Evolutionary conservation across 495 filamentous ascomycete species (phyloP), one percentile per base, ranked within the genome.

Genomic region (Penicillium waksmanii): DNA sequence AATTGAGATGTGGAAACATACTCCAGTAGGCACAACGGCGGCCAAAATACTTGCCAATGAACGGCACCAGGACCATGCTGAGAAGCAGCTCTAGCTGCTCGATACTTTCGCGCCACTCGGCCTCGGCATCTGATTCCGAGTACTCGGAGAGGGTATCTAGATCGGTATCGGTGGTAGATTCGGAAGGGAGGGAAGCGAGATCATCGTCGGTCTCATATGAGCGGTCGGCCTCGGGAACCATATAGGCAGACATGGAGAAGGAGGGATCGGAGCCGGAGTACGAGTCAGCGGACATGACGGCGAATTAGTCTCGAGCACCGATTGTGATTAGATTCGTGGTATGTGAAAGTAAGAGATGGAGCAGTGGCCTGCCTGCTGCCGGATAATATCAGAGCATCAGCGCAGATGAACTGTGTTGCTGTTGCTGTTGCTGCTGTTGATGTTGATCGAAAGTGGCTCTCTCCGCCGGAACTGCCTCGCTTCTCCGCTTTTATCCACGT

Each of bases 1-100:
- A 7, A 11, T 38, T 6, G 10, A 7, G 23, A 5, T 13, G 4
- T 27, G 23, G 3, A 27, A 27, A 72, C 75, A 48, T 77, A 98
- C 95, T 89, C 92, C 92, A 97, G 75, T 97, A 98, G 52, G 95
- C 95, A 79, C 91, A 96, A 75, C 87, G 92, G 72, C 95, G 82
- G 40, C 95, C 95, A 65, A 97, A 80, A 73, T 92, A 97, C 72
- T 97, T 98, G 19, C 95, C 95, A 52, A 92, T 75, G 70, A 94
- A 96, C 17, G 95, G 95, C 38, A 98, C 88, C 64, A 97, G 68
- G 17, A 98, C 90, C 91, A 98, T 96, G 8, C 88, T 94, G 69
- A 97, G 70, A 46, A 98, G 78, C 51, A 98, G 77, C 80, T 98
- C 91, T 48, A 98, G 74, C 75, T 98, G 95, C 76, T 96, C 90